These are phyloP conservation scores for Penicillium thymicola DNA, from an alignment of 2,329 filamentous ascomycete genomes.

Conservation along the genomic window DNA sequence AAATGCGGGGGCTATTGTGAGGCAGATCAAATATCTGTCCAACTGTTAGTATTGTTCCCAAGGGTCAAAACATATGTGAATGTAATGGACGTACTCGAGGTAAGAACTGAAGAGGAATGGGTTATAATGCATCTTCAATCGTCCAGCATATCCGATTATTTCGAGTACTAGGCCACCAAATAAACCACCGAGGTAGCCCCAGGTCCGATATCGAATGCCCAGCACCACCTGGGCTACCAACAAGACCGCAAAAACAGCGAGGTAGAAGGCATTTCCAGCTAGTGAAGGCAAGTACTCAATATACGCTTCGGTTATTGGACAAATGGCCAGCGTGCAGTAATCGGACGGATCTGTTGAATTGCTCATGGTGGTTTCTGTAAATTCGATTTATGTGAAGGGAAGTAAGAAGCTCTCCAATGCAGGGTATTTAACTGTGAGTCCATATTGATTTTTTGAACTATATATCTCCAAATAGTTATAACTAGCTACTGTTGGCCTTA, in stretches of 20 bases:
- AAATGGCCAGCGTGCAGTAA: conserved; percentile 13
- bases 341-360: background rate
- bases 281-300: conserved; percentile 14
- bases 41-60: background rate
- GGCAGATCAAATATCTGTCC: background rate
- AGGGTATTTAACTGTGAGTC: background rate
- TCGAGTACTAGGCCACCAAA: conserved; percentile 1
- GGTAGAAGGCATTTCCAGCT: conserved; percentile 12
- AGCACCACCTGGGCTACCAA: conserved; percentile 3
- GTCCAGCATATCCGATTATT: conserved; percentile 1
- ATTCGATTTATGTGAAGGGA: background rate
- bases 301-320: conserved; percentile 9
- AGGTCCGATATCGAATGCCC: conserved; percentile 11
- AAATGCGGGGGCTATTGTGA: background rate
- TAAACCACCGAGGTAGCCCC: conserved; percentile 6
- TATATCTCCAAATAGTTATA: background rate
- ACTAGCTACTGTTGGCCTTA: background rate
- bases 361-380: background rate
- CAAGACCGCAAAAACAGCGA: conserved; percentile 9
- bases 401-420: background rate
- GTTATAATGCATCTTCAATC: conserved; percentile 2
- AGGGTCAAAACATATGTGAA: background rate
- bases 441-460: background rate
- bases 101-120: background rate
- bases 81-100: conserved; percentile 1